phyloP scores from a whole-genome alignment of 192 early-diverging fungal genomes.

The Podila verticillata region DNA sequence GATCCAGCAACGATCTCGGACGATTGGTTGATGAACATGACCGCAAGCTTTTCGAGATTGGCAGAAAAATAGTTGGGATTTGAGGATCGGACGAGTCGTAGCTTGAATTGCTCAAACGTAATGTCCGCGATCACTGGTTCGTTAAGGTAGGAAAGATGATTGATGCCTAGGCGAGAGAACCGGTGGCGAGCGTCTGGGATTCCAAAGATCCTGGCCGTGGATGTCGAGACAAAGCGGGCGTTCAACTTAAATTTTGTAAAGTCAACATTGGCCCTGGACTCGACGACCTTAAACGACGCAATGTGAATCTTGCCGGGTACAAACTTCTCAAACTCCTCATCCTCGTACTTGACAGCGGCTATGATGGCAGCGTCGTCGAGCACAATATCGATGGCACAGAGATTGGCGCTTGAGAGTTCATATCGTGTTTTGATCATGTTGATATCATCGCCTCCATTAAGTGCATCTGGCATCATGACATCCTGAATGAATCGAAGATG shows the following conservation, averaged over 20 bases:
- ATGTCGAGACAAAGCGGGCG: constrained; percentile 64
- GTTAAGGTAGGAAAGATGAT: constrained; percentile 29
- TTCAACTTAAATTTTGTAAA: constrained; percentile 63
- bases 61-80: constrained; percentile 60
- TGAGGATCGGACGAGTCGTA: constrained; percentile 57
- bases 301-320: constrained; percentile 56
- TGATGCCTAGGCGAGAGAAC: constrained; percentile 51
- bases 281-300: constrained; percentile 57
- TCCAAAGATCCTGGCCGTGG: constrained; percentile 63
- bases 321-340: constrained; percentile 60
- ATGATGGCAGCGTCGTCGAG: constrained; percentile 61
- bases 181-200: constrained; percentile 65
- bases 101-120: constrained; percentile 50
- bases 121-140: constrained; percentile 64
- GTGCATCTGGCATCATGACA: constrained; percentile 69
- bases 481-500: constrained; percentile 79
- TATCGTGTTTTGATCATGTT: constrained; percentile 62
- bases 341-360: constrained; percentile 60
- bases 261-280: constrained; percentile 64
- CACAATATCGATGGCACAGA: constrained; percentile 73
- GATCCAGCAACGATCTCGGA: constrained; percentile 78
- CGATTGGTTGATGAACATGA: constrained; percentile 74
- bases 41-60: constrained; percentile 53
- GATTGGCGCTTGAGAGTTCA: constrained; percentile 64
- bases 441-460: constrained; percentile 59